phyloP scores from a whole-genome alignment of 495 filamentous ascomycete species.

The Podospora didyma region DNA sequence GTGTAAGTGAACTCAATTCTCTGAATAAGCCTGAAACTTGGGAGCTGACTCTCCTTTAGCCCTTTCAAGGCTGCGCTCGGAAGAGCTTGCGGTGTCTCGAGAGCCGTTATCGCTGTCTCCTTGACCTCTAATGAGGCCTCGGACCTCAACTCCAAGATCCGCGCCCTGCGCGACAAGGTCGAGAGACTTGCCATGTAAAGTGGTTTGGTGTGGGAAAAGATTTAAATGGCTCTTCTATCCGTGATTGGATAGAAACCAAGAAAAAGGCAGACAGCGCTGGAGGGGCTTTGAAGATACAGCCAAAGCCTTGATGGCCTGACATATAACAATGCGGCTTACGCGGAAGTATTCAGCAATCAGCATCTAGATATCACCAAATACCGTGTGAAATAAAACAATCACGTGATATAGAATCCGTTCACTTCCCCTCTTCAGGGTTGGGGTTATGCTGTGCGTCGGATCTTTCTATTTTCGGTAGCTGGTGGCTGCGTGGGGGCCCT shows the following conservation, averaged over 20 bases:
- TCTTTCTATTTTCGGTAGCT: background rate
- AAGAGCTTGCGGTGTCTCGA: conserved; percentile 75
- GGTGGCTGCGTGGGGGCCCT: background rate
- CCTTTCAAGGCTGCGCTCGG: conserved; percentile 62
- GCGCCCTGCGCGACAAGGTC: conserved; percentile 86
- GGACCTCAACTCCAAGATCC: conserved; percentile 82
- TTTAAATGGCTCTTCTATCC: background rate
- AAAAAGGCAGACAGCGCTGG: too few relatives aligned
- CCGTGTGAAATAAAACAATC: background rate
- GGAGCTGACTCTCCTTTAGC: background rate
- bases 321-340: too few relatives aligned
- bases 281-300: too few relatives aligned
- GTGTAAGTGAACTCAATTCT: conserved; percentile 48
- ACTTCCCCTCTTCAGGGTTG: background rate
- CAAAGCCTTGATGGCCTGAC: too few relatives aligned
- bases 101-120: conserved; percentile 79
- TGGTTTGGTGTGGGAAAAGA: background rate
- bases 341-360: too few relatives aligned
- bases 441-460: background rate
- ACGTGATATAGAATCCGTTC: background rate
- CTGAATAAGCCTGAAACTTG: conserved; percentile 20
- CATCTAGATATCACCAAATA: background rate
- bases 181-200: conserved; percentile 92
- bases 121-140: conserved; percentile 93
- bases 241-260: too few relatives aligned